phyloP scores from a whole-genome alignment of 139 green algal species.

The Chlorella sp. region DNA sequence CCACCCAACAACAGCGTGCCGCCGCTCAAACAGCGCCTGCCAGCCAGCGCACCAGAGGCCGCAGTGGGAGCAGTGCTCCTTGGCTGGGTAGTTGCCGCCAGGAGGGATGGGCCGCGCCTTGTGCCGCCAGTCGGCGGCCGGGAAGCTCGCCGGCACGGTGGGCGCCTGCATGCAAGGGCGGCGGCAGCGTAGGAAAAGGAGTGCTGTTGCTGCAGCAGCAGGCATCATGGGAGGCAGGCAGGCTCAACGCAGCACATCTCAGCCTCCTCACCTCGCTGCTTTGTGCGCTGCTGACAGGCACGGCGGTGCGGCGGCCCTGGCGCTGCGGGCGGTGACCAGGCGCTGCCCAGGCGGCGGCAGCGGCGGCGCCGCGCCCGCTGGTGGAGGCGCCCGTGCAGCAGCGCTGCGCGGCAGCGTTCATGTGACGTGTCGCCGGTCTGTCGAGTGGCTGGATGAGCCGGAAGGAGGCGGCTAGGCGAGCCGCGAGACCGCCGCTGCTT shows the following conservation, averaged over 20 bases:
- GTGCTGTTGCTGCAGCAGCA: too few species aligned
- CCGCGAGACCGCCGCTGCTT: too few species aligned
- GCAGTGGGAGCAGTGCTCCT: conserved; percentile 91
- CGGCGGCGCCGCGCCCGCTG: too few species aligned
- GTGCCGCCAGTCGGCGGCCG: conserved; percentile 62
- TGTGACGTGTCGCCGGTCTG: not conserved
- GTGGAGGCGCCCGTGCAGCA: too few species aligned
- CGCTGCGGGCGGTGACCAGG: not conserved
- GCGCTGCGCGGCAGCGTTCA: not conserved
- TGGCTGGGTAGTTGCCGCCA: conserved; percentile 86
- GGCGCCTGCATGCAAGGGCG: not conserved
- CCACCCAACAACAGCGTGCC: too few species aligned
- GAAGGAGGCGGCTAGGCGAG: too few species aligned
- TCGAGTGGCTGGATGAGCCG: too few species aligned
- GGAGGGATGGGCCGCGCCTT: conserved; percentile 74
- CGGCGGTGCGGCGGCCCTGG: not conserved
- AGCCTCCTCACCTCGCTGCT: not conserved
- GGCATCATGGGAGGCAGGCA: too few species aligned
- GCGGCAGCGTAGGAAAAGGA: too few species aligned
- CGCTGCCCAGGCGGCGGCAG: too few species aligned
- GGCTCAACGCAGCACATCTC: too few species aligned
- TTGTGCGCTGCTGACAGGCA: not conserved
- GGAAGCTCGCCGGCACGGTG: conserved; percentile 1
- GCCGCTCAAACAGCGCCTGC: not conserved
- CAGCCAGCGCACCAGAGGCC: conserved; percentile 77